A percentile compares a stretch with the other conserved stretches of the same genome.
Evolutionary conservation across 2,329 filamentous ascomycete species (phyloP).

Genomic region (Colletotrichum lupini): DNA sequence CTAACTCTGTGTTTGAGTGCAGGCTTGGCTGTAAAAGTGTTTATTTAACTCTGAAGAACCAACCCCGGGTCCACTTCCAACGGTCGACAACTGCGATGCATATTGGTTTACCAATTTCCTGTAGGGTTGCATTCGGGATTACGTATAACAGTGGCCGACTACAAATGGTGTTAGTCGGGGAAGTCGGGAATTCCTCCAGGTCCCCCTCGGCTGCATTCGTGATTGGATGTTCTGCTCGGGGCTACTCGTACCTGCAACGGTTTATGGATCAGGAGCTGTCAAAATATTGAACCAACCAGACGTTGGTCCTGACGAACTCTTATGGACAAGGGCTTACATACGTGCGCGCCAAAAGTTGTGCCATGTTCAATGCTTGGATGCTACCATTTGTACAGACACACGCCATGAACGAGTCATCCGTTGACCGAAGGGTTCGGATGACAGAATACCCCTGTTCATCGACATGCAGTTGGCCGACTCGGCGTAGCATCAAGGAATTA

Average conservation of each 20-base stretch:
- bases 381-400: background rate
- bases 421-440: background rate
- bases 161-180: background rate
- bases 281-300: background rate
- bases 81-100: background rate
- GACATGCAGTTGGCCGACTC: background rate
- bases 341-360: background rate
- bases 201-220: background rate
- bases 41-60: background rate
- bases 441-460: background rate
- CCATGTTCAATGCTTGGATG: background rate
- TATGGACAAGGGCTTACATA: background rate
- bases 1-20: background rate
- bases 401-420: background rate
- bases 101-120: background rate
- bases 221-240: background rate
- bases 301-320: background rate
- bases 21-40: background rate
- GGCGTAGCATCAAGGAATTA: background rate
- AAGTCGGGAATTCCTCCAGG: background rate
- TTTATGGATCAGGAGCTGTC: too few relatives aligned
- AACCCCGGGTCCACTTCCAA: background rate
- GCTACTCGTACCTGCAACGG: background rate
- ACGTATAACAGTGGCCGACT: background rate
- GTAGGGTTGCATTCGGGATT: background rate